Evolutionary conservation across 225 moss, liverwort and hornwort genomes (phyloP), one percentile per base, ranked within the genome.

Genomic region (Sphagnum tenellum): DNA sequence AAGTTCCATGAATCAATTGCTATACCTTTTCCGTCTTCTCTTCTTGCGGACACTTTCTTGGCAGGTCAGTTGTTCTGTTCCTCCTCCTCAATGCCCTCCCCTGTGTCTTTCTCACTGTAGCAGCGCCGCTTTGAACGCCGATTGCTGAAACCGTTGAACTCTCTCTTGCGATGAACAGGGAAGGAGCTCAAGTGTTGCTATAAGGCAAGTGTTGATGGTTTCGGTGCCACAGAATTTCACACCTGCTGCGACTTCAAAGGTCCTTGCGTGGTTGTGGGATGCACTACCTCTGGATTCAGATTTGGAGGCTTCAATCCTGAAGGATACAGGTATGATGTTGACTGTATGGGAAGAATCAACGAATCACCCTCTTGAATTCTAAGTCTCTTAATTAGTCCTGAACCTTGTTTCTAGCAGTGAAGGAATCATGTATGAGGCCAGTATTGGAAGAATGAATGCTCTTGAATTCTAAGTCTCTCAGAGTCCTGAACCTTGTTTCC

Each of bases 131-230:
- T 13, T 56, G 13, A 45, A 54, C 29, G 61, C 61, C 61, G 46
- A 29, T 61, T 46, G 10, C 46, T 9, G 65, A 50, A 55, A 12
- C 12, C 13, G 12, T 46, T 44, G 12, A 45, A 45, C 13, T 60
- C 6, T 12, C 46, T 8, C 8, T 12, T 5, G 6, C 29, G 50
- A 47, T 12, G 29, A 9, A 55, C 73, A 82, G 82, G 82, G 9
- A 82, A 69, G 65, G 82, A 82, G n/a, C 49, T 82, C 48, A 70
- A 63, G 49, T 82, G 82, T 60, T 82, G 78, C 71, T 82, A 76
- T 73, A 78, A 82, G 54, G 82, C 78, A 60, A 73, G 54, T 8
- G 11, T 58, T 14, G 78, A 82, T 58, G 82, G 82, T 7, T 82
- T 82, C 68, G 54, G 70, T 2, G 82, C 82, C 11, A 56, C 70